Evolutionary conservation across 345 rosid species (phyloP).

Genomic region (Draba incana): DNA sequence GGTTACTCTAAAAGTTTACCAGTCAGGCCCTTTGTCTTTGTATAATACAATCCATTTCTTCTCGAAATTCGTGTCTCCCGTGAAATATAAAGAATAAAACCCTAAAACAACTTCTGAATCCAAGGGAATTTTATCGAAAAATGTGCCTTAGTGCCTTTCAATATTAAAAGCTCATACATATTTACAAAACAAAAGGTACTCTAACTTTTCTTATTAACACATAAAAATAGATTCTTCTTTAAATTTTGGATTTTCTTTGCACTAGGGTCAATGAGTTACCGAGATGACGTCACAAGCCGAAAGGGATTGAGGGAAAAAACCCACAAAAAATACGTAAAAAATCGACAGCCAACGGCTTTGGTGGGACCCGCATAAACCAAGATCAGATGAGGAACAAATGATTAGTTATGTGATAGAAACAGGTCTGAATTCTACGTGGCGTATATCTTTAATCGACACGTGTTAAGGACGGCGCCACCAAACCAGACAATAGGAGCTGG

Average conservation of each 20-base stretch:
- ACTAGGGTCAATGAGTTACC: slow-evolving; percentile 37
- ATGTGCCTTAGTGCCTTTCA: too few species aligned
- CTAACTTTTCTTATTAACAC: neutral
- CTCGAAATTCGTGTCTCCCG: slow-evolving; percentile 8
- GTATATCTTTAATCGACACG: slow-evolving; percentile 22
- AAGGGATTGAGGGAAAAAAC: slow-evolving; percentile 1
- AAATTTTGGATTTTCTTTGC: slow-evolving; percentile 17
- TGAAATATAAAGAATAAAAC: too few species aligned
- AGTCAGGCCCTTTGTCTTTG: too few species aligned
- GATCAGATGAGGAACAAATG: slow-evolving; percentile 40
- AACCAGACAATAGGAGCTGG: slow-evolving; percentile 61
- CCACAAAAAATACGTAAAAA: neutral
- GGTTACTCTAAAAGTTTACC: too few species aligned
- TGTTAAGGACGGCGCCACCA: slow-evolving; percentile 85
- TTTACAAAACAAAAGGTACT: too few species aligned
- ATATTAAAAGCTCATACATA: too few species aligned
- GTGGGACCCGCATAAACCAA: slow-evolving; percentile 26
- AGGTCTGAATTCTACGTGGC: slow-evolving; percentile 49
- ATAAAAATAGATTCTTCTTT: neutral
- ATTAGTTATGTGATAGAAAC: slow-evolving; percentile 53
- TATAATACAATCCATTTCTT: slow-evolving; percentile 8
- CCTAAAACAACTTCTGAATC: too few species aligned
- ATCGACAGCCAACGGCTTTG: slow-evolving; percentile 38
- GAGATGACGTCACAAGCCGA: slow-evolving; percentile 42
- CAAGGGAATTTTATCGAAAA: too few species aligned